A percentile compares a stretch with the other conserved stretches of the same genome.
phyloP scores from a whole-genome alignment of 345 rosid species.

The Acer yangbiense region DNA sequence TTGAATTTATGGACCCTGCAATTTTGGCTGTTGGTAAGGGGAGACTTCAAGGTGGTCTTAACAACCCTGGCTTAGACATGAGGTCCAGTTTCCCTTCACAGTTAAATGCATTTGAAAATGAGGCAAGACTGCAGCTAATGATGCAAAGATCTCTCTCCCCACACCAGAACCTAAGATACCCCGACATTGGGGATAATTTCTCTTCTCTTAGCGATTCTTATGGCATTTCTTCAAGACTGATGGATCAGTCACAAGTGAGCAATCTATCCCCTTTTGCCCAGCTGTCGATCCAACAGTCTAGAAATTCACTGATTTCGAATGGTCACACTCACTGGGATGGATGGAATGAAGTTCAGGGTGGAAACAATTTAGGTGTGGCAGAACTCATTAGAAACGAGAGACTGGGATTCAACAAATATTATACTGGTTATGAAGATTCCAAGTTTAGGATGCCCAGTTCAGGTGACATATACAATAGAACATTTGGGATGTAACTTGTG shows the following conservation, averaged over 20 bases:
- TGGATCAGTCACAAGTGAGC: conserved; percentile 64
- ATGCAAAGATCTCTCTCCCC: conserved; percentile 68
- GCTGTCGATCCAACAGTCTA: conserved; percentile 57
- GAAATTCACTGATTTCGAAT: conserved; percentile 53
- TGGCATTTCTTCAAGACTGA: conserved; percentile 59
- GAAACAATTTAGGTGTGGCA: conserved; percentile 54
- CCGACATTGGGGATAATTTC: conserved; percentile 51
- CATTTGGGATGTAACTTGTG: conserved; percentile 65
- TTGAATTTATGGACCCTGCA: conserved; percentile 93
- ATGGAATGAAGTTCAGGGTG: conserved; percentile 69
- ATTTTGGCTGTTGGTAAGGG: conserved; percentile 94
- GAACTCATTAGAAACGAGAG: conserved; percentile 77
- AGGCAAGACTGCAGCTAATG: conserved; percentile 62
- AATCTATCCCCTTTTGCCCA: conserved; percentile 50
- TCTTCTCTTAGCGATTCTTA: conserved; percentile 55
- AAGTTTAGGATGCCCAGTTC: conserved; percentile 66
- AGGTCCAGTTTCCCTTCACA: conserved; percentile 55
- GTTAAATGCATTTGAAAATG: conserved; percentile 52
- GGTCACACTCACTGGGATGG: conserved; percentile 67
- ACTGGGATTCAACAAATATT: conserved; percentile 58
- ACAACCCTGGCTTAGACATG: conserved; percentile 54
- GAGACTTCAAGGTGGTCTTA: conserved; percentile 57
- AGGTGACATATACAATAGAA: conserved; percentile 66
- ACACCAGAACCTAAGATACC: conserved; percentile 54
- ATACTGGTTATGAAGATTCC: conserved; percentile 67